These are phyloP conservation scores for Xylaria polymorpha DNA, from an alignment of 2,329 filamentous ascomycete genomes.

Conservation along the genomic window DNA sequence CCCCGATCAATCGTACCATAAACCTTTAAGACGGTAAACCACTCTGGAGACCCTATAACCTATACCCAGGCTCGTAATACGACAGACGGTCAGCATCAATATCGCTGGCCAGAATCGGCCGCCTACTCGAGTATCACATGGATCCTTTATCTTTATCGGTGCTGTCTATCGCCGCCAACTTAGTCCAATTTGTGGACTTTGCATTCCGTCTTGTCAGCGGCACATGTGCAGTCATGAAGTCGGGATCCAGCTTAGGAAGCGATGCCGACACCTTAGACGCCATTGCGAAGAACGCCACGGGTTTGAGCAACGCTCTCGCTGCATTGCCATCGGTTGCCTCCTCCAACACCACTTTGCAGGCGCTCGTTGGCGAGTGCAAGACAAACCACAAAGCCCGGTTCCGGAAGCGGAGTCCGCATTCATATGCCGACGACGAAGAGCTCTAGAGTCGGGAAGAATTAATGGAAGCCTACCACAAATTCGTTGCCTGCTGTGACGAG, in stretches of 20 bases:
- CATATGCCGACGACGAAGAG: conserved; percentile 5
- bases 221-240: conserved; percentile 17
- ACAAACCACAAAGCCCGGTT: conserved; percentile 6
- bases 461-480: conserved; percentile 1
- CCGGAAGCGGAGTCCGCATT: neutral
- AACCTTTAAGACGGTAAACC: neutral
- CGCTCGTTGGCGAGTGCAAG: conserved; percentile 19
- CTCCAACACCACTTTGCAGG: conserved; percentile 14
- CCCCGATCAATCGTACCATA: neutral
- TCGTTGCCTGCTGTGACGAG: conserved; percentile 17
- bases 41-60: neutral
- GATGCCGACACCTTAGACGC: conserved; percentile 15
- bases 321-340: conserved; percentile 8
- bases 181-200: conserved; percentile 24
- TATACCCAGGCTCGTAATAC: neutral
- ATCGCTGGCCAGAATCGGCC: neutral
- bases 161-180: conserved; percentile 11
- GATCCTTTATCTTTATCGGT: conserved; percentile 23
- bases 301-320: conserved; percentile 12
- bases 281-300: conserved; percentile 21
- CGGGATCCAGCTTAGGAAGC: conserved; percentile 5
- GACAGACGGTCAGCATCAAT: neutral
- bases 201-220: conserved; percentile 17
- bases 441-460: conserved; percentile 22
- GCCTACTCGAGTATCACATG: conserved; percentile 5